Base-by-base conservation (phyloP, 2,329 filamentous ascomycete species). In the Lithohypha guttulata region DNA sequence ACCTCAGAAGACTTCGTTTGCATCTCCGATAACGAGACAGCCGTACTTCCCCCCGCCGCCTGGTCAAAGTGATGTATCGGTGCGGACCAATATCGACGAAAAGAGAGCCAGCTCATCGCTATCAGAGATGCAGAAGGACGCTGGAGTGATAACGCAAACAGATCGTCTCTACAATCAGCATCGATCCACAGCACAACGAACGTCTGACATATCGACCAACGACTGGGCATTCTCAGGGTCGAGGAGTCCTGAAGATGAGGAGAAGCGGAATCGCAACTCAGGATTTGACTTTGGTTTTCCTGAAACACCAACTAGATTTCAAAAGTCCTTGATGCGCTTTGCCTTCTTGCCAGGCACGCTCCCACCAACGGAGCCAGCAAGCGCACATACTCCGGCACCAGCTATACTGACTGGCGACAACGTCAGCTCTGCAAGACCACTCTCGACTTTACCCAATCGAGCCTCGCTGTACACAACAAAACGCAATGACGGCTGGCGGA, bases 251-350 rank as follows among this genome's bases (percentile, higher is more conserved):
- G 30, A 19, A 14, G 28, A 26, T 10, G 20, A 10, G 4, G 25
- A 41, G 3, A 5, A n/a, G 8, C 20, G 21, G 22, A 20, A 25
- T 5, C 27, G 29, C 13, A 49, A 42, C 21, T 47, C 50, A 34
- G 27, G 22, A 30, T 82, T 83, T 53, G 78, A 83, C 52, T 84
- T 84, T 55, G 84, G 85, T 13, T 93, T 93, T 60, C 81, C 84
- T 1, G 75, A 77, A 44, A 87, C 84, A 18, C 85, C 86, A 6
- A 87, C 84, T 1, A 79, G 87, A 52, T 84, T 93, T 60, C 85
- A 93, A 55, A 89, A 87, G 68, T 85, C 77, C 51, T 66, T 93
- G 34, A 89, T 93, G 77, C 81, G 85, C 11, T 94, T 91, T 55
- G 86, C 86, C 1, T 93, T 93, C 57, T 75, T 87, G 44, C 71